Evolutionary conservation across 1,284 basidiomycete genomes (phyloP).

Genomic region (Ganoderma leucocontextum): DNA sequence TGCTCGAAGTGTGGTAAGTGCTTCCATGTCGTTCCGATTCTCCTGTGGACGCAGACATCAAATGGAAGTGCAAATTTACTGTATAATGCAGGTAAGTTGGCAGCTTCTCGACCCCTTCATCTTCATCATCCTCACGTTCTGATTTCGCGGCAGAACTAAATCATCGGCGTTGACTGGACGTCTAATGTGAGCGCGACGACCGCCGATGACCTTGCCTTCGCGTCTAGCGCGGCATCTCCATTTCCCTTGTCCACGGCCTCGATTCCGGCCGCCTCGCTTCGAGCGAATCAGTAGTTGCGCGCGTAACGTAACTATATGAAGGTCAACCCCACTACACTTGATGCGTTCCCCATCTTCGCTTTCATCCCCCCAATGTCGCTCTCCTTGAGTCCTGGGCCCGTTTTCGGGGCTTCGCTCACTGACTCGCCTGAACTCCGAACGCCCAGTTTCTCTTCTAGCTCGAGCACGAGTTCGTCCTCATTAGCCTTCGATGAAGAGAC

Average conservation of each 20-base stretch:
- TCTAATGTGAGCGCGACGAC: background rate
- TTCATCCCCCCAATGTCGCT: background rate
- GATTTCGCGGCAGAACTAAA: background rate
- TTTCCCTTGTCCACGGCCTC: background rate
- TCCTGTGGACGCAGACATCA: background rate
- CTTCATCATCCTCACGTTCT: background rate
- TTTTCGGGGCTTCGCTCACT: background rate
- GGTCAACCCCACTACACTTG: background rate
- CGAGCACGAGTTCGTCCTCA: background rate
- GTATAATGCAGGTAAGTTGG: background rate
- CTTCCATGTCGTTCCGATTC: background rate
- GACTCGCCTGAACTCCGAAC: slow-evolving; percentile 9
- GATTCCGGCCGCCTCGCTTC: no score
- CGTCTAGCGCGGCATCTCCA: background rate
- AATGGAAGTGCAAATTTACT: background rate
- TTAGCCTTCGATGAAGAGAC: slow-evolving; percentile 5
- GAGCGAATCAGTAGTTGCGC: background rate
- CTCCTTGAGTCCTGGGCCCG: background rate
- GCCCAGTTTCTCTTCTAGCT: background rate
- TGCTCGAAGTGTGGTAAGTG: background rate
- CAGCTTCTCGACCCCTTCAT: background rate
- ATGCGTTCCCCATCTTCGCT: background rate
- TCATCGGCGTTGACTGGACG: background rate
- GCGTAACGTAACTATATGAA: background rate
- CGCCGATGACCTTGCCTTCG: background rate